These are phyloP conservation scores for Colletotrichum nymphaeae DNA, from an alignment of 2,329 filamentous ascomycete species.

Conservation along the genomic window DNA sequence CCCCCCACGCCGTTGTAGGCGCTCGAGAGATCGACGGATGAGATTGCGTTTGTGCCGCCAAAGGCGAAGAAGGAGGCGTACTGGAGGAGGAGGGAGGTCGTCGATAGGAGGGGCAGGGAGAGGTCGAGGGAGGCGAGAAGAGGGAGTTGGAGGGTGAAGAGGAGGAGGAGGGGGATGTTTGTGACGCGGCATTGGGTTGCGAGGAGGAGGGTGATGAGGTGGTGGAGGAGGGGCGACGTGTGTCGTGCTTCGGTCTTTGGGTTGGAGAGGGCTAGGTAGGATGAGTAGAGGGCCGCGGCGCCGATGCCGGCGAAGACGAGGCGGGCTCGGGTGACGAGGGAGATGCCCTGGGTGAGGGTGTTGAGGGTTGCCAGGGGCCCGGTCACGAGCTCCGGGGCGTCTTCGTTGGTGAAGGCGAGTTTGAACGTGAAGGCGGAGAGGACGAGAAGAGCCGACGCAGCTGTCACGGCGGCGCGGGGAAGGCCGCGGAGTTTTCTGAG, in stretches of 20 bases:
- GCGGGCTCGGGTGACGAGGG: constrained; percentile 61
- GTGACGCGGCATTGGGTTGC: constrained; percentile 87
- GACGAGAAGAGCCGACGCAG: constrained; percentile 55
- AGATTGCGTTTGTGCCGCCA: constrained; percentile 94
- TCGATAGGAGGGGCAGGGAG: constrained; percentile 69
- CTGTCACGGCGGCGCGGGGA: constrained; percentile 53
- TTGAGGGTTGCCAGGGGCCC: constrained; percentile 55
- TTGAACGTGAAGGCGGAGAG: constrained; percentile 83
- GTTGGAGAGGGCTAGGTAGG: constrained; percentile 50
- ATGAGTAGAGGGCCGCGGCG: constrained; percentile 49
- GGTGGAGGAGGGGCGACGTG: constrained; percentile 65
- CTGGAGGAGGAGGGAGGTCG: constrained; percentile 80
- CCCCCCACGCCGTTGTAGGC: constrained; percentile 91
- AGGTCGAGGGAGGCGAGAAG: constrained; percentile 61
- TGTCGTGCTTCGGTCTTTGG: background rate
- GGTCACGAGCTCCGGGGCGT: constrained; percentile 84
- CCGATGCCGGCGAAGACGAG: constrained; percentile 62
- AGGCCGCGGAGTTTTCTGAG: constrained; percentile 54
- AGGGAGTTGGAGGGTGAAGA: constrained; percentile 73
- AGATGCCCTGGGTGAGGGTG: constrained; percentile 53
- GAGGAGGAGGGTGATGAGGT: constrained; percentile 81
- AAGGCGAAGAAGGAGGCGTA: constrained; percentile 89
- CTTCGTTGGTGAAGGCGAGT: constrained; percentile 85
- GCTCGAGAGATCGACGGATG: constrained; percentile 92
- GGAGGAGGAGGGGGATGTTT: constrained; percentile 86